phyloP scores from a whole-genome alignment of 306 rosid species.

The Fragaria iinumae region DNA sequence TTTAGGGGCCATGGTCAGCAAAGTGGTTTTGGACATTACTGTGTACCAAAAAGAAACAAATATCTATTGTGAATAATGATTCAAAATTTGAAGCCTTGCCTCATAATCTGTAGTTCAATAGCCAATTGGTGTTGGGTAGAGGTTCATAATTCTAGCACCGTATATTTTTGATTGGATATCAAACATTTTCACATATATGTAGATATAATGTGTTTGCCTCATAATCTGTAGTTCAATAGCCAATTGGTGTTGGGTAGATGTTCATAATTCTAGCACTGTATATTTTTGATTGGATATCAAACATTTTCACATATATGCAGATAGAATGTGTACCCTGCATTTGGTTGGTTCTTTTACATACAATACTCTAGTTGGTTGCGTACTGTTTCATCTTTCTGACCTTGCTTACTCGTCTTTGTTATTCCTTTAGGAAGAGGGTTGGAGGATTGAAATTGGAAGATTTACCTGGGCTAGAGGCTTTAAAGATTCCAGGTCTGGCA shows the following conservation, averaged over 20 bases:
- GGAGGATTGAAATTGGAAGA: conserved; percentile 95
- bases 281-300: conserved; percentile 1
- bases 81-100: neutral
- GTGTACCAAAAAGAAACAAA: neutral
- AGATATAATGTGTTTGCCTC: neutral
- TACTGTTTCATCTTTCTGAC: conserved; percentile 4
- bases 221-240: neutral
- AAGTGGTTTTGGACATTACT: neutral
- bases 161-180: neutral
- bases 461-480: conserved; percentile 79
- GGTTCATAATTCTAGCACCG: neutral
- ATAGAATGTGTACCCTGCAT: neutral
- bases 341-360: neutral
- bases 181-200: neutral
- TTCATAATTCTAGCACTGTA: neutral
- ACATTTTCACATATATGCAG: neutral
- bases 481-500: conserved; percentile 74
- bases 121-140: neutral
- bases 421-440: conserved; percentile 70
- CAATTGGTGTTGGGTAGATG: neutral
- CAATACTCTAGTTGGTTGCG: neutral
- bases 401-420: conserved; percentile 15
- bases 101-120: neutral
- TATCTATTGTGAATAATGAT: neutral
- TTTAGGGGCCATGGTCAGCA: neutral